phyloP scores from a whole-genome alignment of 495 filamentous ascomycete genomes.

The Xylaria sp. region DNA sequence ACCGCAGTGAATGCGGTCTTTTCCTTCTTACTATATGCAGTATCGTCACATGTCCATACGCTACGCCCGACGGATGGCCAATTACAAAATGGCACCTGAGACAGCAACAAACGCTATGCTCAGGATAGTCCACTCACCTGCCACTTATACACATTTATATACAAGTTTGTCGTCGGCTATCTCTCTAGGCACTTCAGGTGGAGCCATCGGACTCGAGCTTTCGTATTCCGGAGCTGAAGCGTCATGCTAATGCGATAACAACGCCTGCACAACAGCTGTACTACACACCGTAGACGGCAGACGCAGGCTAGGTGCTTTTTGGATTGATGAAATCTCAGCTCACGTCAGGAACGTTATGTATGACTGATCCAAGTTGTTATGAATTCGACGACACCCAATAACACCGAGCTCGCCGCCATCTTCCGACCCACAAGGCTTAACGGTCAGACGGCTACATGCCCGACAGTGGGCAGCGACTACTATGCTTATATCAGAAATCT shows the following conservation, averaged over 20 bases:
- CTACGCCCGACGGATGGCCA: neutral
- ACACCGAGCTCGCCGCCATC: neutral
- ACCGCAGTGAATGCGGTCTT: neutral
- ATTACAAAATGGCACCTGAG: conserved; percentile 5
- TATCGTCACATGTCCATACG: conserved; percentile 4
- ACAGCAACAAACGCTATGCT: neutral
- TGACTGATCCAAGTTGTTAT: neutral
- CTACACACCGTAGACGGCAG: neutral
- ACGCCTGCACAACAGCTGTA: neutral
- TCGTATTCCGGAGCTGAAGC: conserved; percentile 32
- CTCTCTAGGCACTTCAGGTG: neutral
- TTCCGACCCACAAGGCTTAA: neutral
- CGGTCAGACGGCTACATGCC: neutral
- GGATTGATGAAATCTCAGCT: neutral
- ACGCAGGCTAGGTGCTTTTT: neutral
- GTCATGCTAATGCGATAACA: neutral
- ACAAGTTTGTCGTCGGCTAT: conserved; percentile 9
- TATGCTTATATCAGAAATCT: neutral
- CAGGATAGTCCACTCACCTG: neutral
- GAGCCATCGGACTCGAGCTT: conserved; percentile 10
- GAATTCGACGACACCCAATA: neutral
- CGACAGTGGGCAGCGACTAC: neutral
- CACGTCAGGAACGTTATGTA: neutral
- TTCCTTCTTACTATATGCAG: neutral
- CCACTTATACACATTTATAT: neutral